Evolutionary conservation across 768 basidiomycete genomes (phyloP), one percentile per base, ranked within the genome.

Genomic region (Ephemerocybe angulata): DNA sequence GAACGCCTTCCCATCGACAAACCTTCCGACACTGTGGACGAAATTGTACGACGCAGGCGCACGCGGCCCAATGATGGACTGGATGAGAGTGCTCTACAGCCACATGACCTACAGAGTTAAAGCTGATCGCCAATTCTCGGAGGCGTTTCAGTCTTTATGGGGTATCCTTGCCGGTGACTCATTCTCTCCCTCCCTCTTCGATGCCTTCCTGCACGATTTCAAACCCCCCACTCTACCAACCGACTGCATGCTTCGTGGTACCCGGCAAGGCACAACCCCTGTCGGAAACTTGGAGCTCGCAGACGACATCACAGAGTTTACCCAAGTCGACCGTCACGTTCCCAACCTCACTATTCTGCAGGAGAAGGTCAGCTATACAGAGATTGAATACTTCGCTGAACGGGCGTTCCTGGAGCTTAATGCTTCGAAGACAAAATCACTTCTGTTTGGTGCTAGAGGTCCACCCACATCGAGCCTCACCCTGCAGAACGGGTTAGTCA

Each of bases 1-100:
- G 5, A 70, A 71, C 57, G 67, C 67, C 3, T 71, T 69, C 54
- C 70, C 69, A 0, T 67, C 65, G 1, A 58, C 59, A 1, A 55
- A 70, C 22, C 62, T 61, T n/a, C 44, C 62, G 19, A 62, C 65
- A 0, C 61, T 69, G 8, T 69, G 66, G 68, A 30, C 59, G 7
- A 68, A 69, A 42, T 57, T 69, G 0, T 7, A 46, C 3, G 19
- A 22, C 3, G 41, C 50, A 42, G 66, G 68, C 1, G 55, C 55
- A 12, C 24, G 33, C 24, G 62, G 62, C 11, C 60, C 54, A 2
- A 27, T 65, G 1, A 54, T 65, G 53, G 64, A 60, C 48, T 60
- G 60, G 58, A 50, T 61, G 19, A 47, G 60, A 17, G 56, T 53
- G 48, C 38, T 62, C 7, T 35, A 35, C 33, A 17, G 33, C 33